Percentiles rank a stretch among this genome's conserved stretches.
phyloP scores from a whole-genome alignment of 768 basidiomycete genomes.

The Leccinellum luteum region DNA sequence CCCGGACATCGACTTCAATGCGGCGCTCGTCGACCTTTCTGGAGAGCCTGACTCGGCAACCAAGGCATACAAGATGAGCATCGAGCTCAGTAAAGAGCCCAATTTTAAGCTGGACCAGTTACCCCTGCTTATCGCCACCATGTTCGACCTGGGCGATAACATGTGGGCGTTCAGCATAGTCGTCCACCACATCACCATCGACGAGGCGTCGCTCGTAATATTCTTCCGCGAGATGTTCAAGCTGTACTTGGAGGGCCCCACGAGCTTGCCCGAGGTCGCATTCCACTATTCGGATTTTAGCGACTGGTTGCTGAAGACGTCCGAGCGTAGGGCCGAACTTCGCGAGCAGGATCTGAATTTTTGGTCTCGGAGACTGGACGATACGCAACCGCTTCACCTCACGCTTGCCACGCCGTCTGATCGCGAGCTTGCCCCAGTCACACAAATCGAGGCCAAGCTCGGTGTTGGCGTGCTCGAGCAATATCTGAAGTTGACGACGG shows the following conservation, averaged over 20 bases:
- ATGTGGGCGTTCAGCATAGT: constrained; percentile 29
- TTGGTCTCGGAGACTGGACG: constrained; percentile 22
- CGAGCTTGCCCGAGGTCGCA: constrained; percentile 20
- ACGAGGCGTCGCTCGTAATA: constrained; percentile 28
- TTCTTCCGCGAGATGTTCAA: constrained; percentile 32
- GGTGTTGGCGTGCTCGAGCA: constrained; percentile 16
- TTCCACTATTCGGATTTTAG: constrained; percentile 23
- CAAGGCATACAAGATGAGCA: constrained; percentile 31
- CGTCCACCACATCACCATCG: constrained; percentile 32
- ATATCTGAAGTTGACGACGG: constrained; percentile 21
- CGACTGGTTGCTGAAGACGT: constrained; percentile 27
- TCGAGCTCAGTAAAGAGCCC: constrained; percentile 23
- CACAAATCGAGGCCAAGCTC: constrained; percentile 27
- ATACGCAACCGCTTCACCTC: constrained; percentile 18
- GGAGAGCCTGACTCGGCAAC: constrained; percentile 21
- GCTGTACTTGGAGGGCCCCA: constrained; percentile 25
- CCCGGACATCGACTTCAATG: constrained; percentile 24
- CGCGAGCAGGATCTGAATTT: constrained; percentile 26
- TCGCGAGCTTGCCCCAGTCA: constrained; percentile 25
- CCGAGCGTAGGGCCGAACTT: constrained; percentile 24
- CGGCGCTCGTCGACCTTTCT: constrained; percentile 26
- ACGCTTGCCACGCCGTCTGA: constrained; percentile 28
- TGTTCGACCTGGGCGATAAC: constrained; percentile 23
- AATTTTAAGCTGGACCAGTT: constrained; percentile 26
- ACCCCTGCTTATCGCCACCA: constrained; percentile 24